Base-by-base conservation (phyloP, 2,329 filamentous ascomycete species). In the Sarocladium kiliense region DNA sequence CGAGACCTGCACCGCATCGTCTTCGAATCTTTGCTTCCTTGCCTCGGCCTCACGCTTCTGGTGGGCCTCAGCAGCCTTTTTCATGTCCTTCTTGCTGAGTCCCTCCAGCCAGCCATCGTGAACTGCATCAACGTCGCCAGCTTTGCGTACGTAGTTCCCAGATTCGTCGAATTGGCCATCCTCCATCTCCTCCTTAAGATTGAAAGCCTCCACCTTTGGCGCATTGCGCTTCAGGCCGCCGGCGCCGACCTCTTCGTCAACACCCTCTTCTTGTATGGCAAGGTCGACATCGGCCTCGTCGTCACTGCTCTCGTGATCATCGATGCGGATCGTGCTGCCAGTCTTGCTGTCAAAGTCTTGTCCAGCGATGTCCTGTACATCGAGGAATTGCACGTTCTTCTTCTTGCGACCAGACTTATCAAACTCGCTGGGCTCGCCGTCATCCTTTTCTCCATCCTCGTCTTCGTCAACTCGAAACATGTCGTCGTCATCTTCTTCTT, bases 81-180 rank as follows among this genome's bases (percentile, higher is more conserved):
- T 89, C 79, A 97, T 96, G 57, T 97, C 91, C 70, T 93, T 96
- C 69, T 96, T 97, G 61, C 88, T 94, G 19, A 97, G 76, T 0
- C 94, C 94, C 44, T 96, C 89, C 19, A 99, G 74, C 94, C 94
- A 99, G 30, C 81, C 82, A 72, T 99, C 94, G 69, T 99, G 91
- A 23, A 89, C 83, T 0, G 92, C 90, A 62, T 97, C 91, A 1
- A 91, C 90, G 64, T 99, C 94, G 9, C 75, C 82, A 0, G 92
- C 92, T 70, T 95, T 95, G 56, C 94, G 85, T 44, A 99, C 84
- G 68, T 86, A 99, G 69, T 97, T 99, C 10, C 93, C 93, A 1
- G 86, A 77, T 62, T 94, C 88, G 67, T 99, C 94, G 64, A 97
- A 99, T 11, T 85, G 81, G 1, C 94, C 94, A 62, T 97, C 93